phyloP scores from a whole-genome alignment of 495 filamentous ascomycete species.

The Astrothelium macrocarpum region DNA sequence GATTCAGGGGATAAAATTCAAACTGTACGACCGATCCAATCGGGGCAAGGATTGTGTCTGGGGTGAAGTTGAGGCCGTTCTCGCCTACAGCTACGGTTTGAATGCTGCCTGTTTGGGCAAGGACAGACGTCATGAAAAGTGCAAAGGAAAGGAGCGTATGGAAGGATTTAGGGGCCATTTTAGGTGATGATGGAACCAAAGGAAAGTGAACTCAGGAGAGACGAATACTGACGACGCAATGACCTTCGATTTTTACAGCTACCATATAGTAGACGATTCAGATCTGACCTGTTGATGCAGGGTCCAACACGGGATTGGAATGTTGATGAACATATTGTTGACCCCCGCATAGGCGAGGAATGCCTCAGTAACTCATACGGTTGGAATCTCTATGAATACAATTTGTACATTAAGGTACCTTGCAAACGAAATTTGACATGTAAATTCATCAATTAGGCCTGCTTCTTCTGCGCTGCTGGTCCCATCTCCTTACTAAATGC shows the following conservation, averaged over 20 bases:
- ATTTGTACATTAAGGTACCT: neutral
- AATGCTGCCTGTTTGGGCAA: constrained; percentile 19
- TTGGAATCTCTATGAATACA: neutral
- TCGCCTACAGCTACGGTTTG: constrained; percentile 46
- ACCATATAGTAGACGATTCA: too few relatives aligned
- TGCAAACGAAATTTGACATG: neutral
- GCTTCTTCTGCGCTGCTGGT: constrained; percentile 75
- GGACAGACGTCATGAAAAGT: neutral
- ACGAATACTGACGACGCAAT: neutral
- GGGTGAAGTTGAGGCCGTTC: constrained; percentile 41
- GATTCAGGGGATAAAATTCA: constrained; percentile 52
- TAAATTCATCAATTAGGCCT: constrained; percentile 37
- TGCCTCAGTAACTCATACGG: neutral
- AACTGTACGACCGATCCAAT: constrained; percentile 49
- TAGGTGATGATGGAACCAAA: neutral
- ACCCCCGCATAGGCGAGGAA: neutral
- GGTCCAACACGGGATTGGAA: neutral
- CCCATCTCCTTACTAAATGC: constrained; percentile 97
- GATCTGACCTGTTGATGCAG: neutral
- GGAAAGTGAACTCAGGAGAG: neutral
- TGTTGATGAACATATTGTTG: neutral
- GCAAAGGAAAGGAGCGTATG: neutral
- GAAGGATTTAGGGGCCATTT: neutral
- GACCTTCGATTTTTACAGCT: too few relatives aligned
- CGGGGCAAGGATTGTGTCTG: constrained; percentile 41